Percentiles rank a stretch among this genome's conserved stretches.
Conservation (phyloP, 495 filamentous ascomycete genomes). For the Podospora comata region DNA sequence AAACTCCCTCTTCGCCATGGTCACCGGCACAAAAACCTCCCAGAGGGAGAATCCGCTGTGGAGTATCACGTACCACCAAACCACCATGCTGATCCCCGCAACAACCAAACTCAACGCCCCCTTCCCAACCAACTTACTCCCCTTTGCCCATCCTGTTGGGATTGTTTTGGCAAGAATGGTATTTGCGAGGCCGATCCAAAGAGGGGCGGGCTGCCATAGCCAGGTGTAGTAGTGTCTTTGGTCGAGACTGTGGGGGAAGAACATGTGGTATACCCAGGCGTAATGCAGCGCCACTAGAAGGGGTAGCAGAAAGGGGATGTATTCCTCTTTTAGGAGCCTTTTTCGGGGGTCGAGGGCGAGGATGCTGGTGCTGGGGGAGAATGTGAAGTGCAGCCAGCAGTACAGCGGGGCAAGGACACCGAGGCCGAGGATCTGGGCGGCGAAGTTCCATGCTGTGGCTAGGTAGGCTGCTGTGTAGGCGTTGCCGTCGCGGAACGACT, state of each 20-base stretch:
- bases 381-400: neutral
- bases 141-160: neutral
- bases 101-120: conserved; percentile 2
- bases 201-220: too few relatives aligned
- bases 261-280: too few relatives aligned
- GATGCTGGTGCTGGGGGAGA: neutral
- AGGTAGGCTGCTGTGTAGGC: neutral
- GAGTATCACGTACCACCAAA: neutral
- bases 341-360: neutral
- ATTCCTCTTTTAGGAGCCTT: neutral
- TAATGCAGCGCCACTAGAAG: too few relatives aligned
- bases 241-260: too few relatives aligned
- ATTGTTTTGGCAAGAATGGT: neutral
- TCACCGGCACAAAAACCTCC: neutral
- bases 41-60: neutral
- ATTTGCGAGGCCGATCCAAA: too few relatives aligned
- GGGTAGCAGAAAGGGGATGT: neutral
- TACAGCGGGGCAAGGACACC: neutral
- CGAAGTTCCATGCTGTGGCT: neutral
- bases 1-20: neutral
- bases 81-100: neutral
- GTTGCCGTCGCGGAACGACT: neutral
- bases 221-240: too few relatives aligned
- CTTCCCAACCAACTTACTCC: neutral
- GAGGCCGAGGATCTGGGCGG: neutral